Base-by-base conservation (phyloP, 2,329 filamentous ascomycete species). In the Aspergillus flavus region DNA sequence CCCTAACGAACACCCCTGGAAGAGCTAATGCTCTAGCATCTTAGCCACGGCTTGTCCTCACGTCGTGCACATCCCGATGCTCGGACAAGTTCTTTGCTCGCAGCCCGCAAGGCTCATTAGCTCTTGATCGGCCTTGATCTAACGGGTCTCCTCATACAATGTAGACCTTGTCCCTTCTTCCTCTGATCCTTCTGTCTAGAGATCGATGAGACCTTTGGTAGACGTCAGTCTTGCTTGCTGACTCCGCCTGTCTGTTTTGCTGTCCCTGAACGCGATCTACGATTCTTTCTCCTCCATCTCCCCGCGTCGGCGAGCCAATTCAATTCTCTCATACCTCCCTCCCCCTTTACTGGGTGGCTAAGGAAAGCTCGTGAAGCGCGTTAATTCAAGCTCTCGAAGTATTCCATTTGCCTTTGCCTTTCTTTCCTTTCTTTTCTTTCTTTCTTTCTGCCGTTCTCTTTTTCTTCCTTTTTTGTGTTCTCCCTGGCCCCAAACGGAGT, bases 1-100 rank as follows among this genome's bases (percentile, higher is more conserved):
- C 66, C 69, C 72, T 73, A 71, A 73, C 69, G 71, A 75, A 76
- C 73, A 66, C 71, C 73, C 72, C 72, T 73, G 71, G 65, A 62
- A 36, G 57, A 62, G 60, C 66, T 68, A 68, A 66, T 48, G 50
- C 58, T 58, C 57, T 63, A 65, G 66, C 46, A 59, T 59, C 62
- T 61, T 61, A 64, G 61, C 59, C 58, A 67, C 65, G 61, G 57
- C 59, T 58, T 59, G 53, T 56, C 61, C 58, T 61, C 61, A 66
- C 53, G 61, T 59, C 59, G 56, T 63, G 56, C 46, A 54, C 59
- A 53, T 58, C 45, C 61, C 45, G 61, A 61, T 65, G 55, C 58
- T 43, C 54, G 45, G 30, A 41, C 43, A 36, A 23, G 26, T 53
- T 48, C 57, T 41, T 30, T 14, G 46, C 12, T n/a, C 26, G 26